These are phyloP conservation scores for Coemansia sp. DNA, from an alignment of 192 early-diverging fungal species.

Conservation along the genomic window DNA sequence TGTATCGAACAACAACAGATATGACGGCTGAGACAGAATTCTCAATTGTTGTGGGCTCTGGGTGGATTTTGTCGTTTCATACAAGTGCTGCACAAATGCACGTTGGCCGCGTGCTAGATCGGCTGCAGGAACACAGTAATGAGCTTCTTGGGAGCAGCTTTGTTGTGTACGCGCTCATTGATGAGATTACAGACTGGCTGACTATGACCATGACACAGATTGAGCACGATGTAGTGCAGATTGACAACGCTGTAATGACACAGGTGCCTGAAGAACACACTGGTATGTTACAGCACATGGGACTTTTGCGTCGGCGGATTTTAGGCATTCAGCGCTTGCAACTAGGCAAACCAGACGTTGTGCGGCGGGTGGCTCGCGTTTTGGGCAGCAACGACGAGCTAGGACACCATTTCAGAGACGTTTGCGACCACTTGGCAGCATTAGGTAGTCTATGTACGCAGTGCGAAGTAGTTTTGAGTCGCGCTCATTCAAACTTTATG, in stretches of 20 bases:
- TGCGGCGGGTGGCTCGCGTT: slow-evolving; percentile 66
- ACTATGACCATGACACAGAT: slow-evolving; percentile 60
- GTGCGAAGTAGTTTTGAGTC: slow-evolving; percentile 68
- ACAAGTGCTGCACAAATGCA: background rate
- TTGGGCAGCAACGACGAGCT: slow-evolving; percentile 34
- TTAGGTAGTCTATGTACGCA: slow-evolving; percentile 66
- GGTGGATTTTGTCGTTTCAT: slow-evolving; percentile 13
- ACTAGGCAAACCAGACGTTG: slow-evolving; percentile 65
- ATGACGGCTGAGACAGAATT: slow-evolving; percentile 6
- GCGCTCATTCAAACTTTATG: slow-evolving; percentile 78
- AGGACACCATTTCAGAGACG: slow-evolving; percentile 14
- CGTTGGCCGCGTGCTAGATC: slow-evolving; percentile 3
- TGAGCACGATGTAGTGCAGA: slow-evolving; percentile 71
- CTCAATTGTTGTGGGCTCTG: slow-evolving; percentile 8
- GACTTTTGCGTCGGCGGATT: slow-evolving; percentile 67
- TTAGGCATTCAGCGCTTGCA: slow-evolving; percentile 66
- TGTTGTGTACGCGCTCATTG: slow-evolving; percentile 65
- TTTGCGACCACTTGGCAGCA: slow-evolving; percentile 65
- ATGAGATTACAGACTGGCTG: slow-evolving; percentile 75
- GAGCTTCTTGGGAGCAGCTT: background rate
- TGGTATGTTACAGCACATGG: slow-evolving; percentile 70
- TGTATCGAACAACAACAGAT: slow-evolving; percentile 13
- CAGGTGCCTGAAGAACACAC: slow-evolving; percentile 27
- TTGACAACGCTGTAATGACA: slow-evolving; percentile 76
- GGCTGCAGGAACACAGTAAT: background rate